Evolutionary conservation across 106 monocot genomes (phyloP).

Genomic region (Narthecium ossifragum): DNA sequence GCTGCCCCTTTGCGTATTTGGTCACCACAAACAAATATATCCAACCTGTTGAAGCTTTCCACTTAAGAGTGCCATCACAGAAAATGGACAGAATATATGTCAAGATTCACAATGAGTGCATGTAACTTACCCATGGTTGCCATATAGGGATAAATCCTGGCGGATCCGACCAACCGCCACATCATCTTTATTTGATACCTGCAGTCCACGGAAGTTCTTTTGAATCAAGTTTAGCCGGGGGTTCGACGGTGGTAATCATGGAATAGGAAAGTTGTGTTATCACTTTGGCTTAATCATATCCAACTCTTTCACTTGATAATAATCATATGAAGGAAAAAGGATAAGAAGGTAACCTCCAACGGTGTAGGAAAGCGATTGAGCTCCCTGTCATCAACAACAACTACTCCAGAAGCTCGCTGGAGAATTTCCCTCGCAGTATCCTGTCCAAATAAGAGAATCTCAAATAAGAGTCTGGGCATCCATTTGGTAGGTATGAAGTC

Average conservation of each 20-base stretch:
- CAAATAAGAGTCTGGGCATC: background rate
- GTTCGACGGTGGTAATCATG: no score
- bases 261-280: no score
- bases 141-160: conserved; percentile 78
- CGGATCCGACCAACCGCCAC: conserved; percentile 97
- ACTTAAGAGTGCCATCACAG: no score
- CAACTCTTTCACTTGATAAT: no score
- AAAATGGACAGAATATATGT: background rate
- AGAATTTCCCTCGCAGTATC: conserved; percentile 82
- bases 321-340: no score
- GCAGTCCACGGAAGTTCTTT: no score
- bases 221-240: no score
- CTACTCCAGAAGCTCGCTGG: conserved; percentile 66
- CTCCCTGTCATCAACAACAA: conserved; percentile 79
- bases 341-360: conserved; percentile 44
- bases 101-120: background rate
- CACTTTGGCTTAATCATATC: no score
- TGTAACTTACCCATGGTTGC: conserved; percentile 75
- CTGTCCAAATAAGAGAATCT: conserved; percentile 23
- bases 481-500: background rate
- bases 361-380: conserved; percentile 89
- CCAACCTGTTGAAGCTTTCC: conserved; percentile 58
- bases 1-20: conserved; percentile 99
- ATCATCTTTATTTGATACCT: conserved; percentile 98
- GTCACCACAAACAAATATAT: conserved; percentile 96